A percentile compares a stretch with the other conserved stretches of the same genome.
phyloP scores from a whole-genome alignment of 2,329 filamentous ascomycete genomes.

The Knufia fluminis region DNA sequence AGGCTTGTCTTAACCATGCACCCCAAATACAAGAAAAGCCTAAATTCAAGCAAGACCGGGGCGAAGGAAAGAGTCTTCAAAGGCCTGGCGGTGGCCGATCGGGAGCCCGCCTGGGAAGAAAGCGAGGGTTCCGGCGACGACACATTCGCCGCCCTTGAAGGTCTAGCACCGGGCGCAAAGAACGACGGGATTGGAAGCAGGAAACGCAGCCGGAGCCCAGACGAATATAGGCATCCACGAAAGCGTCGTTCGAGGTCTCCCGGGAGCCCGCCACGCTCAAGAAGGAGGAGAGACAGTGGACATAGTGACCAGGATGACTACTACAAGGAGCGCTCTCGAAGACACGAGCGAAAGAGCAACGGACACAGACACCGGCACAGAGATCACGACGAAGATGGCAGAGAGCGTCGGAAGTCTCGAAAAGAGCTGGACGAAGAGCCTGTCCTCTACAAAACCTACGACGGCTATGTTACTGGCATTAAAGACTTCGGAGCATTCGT shows the following conservation, averaged over 20 bases:
- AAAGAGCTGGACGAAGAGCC: slow-evolving; percentile 74
- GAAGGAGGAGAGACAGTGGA: slow-evolving; percentile 36
- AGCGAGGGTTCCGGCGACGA: slow-evolving; percentile 59
- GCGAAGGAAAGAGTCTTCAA: slow-evolving; percentile 71
- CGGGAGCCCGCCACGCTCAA: slow-evolving; percentile 28
- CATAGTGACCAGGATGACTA: slow-evolving; percentile 34
- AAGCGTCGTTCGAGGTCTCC: slow-evolving; percentile 44
- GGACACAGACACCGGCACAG: slow-evolving; percentile 32
- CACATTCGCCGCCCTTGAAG: slow-evolving; percentile 84
- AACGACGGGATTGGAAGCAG: slow-evolving; percentile 34
- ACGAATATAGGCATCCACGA: slow-evolving; percentile 40
- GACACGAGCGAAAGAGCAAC: slow-evolving; percentile 19
- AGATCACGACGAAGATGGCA: slow-evolving; percentile 43
- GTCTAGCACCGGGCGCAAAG: slow-evolving; percentile 58
- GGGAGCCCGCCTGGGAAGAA: slow-evolving; percentile 48
- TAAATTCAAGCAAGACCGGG: slow-evolving; percentile 31
- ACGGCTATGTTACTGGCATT: slow-evolving; percentile 79
- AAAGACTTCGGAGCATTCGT: slow-evolving; percentile 97
- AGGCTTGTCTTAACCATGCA: slow-evolving; percentile 83
- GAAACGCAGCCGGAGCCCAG: slow-evolving; percentile 48
- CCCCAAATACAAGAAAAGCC: slow-evolving; percentile 66
- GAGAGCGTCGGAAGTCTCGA: slow-evolving; percentile 56
- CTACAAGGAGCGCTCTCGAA: slow-evolving; percentile 7
- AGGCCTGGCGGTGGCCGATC: slow-evolving; percentile 78
- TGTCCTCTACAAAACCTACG: slow-evolving; percentile 76